A percentile compares a stretch with the other conserved stretches of the same genome.
Evolutionary conservation across 1,284 basidiomycete species (phyloP).

Genomic region (Sphaerobolus stellatus): DNA sequence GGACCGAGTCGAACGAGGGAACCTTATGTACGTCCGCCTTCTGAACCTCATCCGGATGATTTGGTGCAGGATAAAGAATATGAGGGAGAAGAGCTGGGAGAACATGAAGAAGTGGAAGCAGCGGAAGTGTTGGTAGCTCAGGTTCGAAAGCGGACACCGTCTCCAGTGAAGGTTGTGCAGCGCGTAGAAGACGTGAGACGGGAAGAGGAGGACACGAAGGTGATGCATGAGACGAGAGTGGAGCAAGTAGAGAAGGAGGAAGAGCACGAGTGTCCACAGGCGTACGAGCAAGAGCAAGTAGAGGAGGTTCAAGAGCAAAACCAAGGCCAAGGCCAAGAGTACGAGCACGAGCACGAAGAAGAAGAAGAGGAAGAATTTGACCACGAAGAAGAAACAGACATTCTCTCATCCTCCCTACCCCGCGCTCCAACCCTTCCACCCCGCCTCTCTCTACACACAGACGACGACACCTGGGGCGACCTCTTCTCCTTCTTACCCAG

Average conservation of each 20-base stretch:
- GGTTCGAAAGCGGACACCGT: too few species aligned
- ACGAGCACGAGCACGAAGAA: neutral
- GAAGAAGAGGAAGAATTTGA: slow-evolving; percentile 4
- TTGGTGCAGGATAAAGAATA: too few species aligned
- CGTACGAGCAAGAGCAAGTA: neutral
- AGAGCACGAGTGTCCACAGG: slow-evolving; percentile 6
- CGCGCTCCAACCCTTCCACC: slow-evolving; percentile 45
- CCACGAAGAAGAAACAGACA: slow-evolving; percentile 15
- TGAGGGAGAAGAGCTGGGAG: neutral
- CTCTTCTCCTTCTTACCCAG: slow-evolving; percentile 27
- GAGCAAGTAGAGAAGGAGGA: neutral
- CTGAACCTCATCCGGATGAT: neutral
- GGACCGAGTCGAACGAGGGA: neutral
- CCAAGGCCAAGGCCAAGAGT: neutral
- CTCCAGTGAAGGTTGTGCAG: too few species aligned
- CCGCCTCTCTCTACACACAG: slow-evolving; percentile 52
- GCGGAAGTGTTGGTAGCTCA: too few species aligned
- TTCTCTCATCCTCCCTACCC: slow-evolving; percentile 12
- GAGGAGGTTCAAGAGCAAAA: neutral
- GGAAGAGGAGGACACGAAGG: neutral
- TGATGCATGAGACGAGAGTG: neutral
- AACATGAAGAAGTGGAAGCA: neutral
- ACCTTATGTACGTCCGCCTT: neutral
- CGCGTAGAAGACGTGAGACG: too few species aligned
- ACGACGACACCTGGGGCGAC: slow-evolving; percentile 31